Percentiles rank a stretch among this genome's conserved stretches.
These are phyloP conservation scores for Myriosclerotinia duriaeana DNA, from an alignment of 2,329 filamentous ascomycete genomes.

Conservation along the genomic window DNA sequence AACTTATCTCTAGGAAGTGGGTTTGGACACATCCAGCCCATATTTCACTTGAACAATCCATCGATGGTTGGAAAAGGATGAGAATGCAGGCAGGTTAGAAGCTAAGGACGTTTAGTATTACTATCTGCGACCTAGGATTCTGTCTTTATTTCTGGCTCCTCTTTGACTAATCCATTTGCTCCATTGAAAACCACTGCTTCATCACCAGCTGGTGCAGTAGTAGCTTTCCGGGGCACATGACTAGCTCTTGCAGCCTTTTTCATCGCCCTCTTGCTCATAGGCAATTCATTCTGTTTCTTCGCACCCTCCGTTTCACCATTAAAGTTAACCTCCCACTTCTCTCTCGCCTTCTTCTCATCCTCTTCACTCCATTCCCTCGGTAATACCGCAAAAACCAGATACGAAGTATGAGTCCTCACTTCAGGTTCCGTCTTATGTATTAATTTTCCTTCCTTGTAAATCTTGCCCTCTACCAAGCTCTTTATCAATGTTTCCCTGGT, in stretches of 20 bases:
- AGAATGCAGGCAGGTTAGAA: no score
- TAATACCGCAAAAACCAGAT: constrained; percentile 87
- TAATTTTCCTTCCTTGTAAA: constrained; percentile 74
- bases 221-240: neutral
- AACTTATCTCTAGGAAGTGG: neutral
- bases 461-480: constrained; percentile 47
- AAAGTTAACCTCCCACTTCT: constrained; percentile 51
- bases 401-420: constrained; percentile 95
- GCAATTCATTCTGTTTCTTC: constrained; percentile 19
- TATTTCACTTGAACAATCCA: neutral
- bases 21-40: neutral
- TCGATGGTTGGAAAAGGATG: neutral
- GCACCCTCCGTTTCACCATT: constrained; percentile 29
- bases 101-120: neutral
- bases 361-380: constrained; percentile 83
- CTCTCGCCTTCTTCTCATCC: constrained; percentile 69
- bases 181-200: neutral
- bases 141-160: neutral
- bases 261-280: constrained; percentile 34
- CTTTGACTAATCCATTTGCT: no score
- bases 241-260: constrained; percentile 33
- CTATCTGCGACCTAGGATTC: neutral
- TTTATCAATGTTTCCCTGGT: constrained; percentile 40
- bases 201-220: neutral
- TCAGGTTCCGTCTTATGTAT: constrained; percentile 82